Conservation (phyloP, 2,329 filamentous ascomycete genomes). For the Pseudocercospora fuligena region DNA sequence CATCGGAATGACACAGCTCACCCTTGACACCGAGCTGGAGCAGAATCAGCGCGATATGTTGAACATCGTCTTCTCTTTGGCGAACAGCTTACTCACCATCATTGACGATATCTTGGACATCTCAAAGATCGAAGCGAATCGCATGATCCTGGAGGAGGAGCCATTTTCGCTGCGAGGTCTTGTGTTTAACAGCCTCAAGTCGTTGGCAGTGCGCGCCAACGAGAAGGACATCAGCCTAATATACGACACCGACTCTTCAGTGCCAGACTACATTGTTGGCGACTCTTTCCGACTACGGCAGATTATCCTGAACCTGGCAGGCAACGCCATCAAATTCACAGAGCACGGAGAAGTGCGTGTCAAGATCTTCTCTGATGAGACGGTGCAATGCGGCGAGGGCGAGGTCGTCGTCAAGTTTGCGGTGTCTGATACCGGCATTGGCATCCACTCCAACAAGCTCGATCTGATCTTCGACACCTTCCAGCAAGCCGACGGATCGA, state of each 20-base stretch:
- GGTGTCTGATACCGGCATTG: conserved; percentile 94
- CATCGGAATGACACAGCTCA: conserved; percentile 96
- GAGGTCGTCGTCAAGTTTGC: conserved; percentile 96
- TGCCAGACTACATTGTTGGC: conserved; percentile 93
- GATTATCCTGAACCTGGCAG: conserved; percentile 95
- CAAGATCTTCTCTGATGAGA: conserved; percentile 76
- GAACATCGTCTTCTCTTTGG: conserved; percentile 95
- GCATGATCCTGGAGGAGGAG: conserved; percentile 98
- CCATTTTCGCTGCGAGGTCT: conserved; percentile 92
- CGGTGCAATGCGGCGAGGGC: conserved; percentile 68
- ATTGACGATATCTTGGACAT: conserved; percentile 81
- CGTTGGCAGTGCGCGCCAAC: conserved; percentile 94
- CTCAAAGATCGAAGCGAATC: conserved; percentile 84
- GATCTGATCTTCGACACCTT: conserved; percentile 98
- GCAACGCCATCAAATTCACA: conserved; percentile 99
- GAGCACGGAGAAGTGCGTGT: conserved; percentile 95
- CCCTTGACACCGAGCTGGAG: conserved; percentile 89
- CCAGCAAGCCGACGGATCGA: conserved; percentile 96
- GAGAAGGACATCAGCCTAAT: conserved; percentile 92
- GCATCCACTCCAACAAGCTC: conserved; percentile 92
- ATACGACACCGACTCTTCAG: conserved; percentile 89
- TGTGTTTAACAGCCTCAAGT: conserved; percentile 97
- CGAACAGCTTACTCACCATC: conserved; percentile 94
- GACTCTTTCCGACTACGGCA: conserved; percentile 96
- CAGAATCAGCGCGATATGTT: conserved; percentile 97